Percentiles rank a stretch among this genome's conserved stretches.
These are phyloP conservation scores for Nannochloropsis salina DNA, from an alignment of 108 stramenopile genomes.

Conservation along the genomic window DNA sequence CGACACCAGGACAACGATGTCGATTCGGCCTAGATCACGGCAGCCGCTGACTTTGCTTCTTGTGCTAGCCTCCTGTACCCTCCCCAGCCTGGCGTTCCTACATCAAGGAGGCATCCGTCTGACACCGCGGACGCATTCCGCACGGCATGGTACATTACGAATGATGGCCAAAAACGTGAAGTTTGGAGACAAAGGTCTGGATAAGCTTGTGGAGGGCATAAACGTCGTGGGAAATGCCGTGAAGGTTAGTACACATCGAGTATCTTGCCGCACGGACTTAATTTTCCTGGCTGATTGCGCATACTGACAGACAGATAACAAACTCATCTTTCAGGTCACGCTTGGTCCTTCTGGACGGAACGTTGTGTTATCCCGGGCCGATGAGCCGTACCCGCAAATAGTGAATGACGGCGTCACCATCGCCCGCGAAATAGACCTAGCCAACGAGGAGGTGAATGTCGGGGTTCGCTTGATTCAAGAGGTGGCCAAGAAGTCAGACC, in stretches of 20 bases:
- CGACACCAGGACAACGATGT: no score
- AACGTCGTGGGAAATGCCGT: conserved; percentile 12
- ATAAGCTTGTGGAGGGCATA: not conserved
- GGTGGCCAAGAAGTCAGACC: not conserved
- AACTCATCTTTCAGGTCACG: not conserved
- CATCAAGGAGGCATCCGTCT: not conserved
- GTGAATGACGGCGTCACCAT: conserved; percentile 22
- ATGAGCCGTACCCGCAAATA: conserved; percentile 18
- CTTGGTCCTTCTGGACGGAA: conserved; percentile 20
- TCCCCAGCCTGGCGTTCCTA: not conserved
- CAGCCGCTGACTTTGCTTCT: not conserved
- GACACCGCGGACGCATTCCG: not conserved
- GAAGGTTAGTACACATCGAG: not conserved
- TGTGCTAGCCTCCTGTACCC: not conserved
- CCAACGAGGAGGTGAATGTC: not conserved
- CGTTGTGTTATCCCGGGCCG: not conserved
- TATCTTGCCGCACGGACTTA: conserved; percentile 1
- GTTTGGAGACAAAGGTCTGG: conserved; percentile 14
- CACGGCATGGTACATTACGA: not conserved
- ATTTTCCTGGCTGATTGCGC: not conserved
- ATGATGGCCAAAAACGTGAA: conserved; percentile 17
- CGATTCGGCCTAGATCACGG: not conserved
- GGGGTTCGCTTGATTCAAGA: not conserved
- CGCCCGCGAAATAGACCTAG: conserved; percentile 16
- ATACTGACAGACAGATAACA: not conserved